These are phyloP conservation scores for Dorcoceras hygrometricum DNA, from an alignment of 257 asterid species.

Conservation along the genomic window DNA sequence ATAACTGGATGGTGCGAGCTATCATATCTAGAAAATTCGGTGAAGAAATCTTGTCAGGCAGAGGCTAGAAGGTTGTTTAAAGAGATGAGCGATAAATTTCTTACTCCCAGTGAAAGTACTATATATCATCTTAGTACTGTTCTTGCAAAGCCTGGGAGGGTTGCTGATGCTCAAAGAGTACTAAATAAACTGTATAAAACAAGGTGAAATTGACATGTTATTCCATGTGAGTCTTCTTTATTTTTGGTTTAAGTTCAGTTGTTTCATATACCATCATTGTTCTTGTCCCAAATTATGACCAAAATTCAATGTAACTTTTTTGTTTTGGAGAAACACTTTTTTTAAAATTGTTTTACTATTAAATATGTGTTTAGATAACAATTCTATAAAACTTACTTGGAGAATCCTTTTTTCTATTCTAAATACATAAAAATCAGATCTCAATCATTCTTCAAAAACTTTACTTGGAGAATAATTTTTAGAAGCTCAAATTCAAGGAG, in stretches of 20 bases:
- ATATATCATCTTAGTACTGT: constrained; percentile 52
- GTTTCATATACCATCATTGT: neutral
- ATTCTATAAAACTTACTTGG: too few species aligned
- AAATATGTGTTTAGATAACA: too few species aligned
- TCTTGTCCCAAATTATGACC: too few species aligned
- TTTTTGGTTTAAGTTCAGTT: neutral
- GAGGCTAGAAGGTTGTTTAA: constrained; percentile 66
- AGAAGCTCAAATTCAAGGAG: too few species aligned
- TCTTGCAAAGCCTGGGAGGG: constrained; percentile 74
- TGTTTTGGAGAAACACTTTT: too few species aligned
- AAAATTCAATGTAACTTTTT: too few species aligned
- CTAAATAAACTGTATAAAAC: constrained; percentile 52
- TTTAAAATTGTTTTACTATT: too few species aligned
- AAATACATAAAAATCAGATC: too few species aligned
- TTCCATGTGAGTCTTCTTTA: neutral
- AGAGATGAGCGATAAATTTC: constrained; percentile 70
- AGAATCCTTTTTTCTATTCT: too few species aligned
- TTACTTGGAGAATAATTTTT: too few species aligned
- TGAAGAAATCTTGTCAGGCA: constrained; percentile 43
- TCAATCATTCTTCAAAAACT: too few species aligned
- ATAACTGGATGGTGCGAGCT: constrained; percentile 78
- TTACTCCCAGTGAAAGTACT: constrained; percentile 62
- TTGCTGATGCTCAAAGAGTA: constrained; percentile 59
- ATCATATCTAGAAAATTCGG: constrained; percentile 48
- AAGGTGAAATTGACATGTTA: constrained; percentile 32